Evolutionary conservation across 176 grass and related monocot genomes (phyloP).

Genomic region (Carex littledalei): DNA sequence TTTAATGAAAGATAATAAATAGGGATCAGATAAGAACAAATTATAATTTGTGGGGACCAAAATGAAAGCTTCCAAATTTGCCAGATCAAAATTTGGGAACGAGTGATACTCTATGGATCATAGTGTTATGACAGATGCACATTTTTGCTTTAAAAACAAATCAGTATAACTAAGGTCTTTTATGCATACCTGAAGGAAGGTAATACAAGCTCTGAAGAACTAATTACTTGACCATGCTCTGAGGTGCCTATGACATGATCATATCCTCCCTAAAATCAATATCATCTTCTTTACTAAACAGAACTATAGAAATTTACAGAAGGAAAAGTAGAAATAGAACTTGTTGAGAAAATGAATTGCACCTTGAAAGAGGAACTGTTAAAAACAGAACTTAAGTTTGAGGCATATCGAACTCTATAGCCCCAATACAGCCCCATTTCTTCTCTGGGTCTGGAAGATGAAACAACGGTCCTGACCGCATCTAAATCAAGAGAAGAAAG

Average conservation of each 20-base stretch:
- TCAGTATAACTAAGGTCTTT: not conserved
- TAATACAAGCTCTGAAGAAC: constrained; percentile 78
- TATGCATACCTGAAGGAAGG: constrained; percentile 64
- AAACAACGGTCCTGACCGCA: constrained; percentile 56
- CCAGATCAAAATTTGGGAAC: not conserved
- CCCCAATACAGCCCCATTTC: constrained; percentile 81
- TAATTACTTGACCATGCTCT: constrained; percentile 78
- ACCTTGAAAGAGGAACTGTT: constrained; percentile 64
- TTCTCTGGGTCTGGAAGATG: constrained; percentile 43
- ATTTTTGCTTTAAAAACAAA: not conserved
- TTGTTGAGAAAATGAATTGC: constrained; percentile 19
- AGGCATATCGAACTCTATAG: constrained; percentile 83
- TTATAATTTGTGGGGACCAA: not conserved
- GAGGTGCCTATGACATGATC: constrained; percentile 96
- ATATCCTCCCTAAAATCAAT: constrained; percentile 61
- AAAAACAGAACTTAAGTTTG: constrained; percentile 72
- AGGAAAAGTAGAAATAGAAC: not conserved
- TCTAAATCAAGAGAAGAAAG: constrained; percentile 33
- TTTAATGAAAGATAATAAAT: not conserved
- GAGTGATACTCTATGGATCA: not conserved
- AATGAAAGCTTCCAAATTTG: not conserved
- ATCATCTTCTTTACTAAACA: constrained; percentile 19
- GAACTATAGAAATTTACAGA: not conserved
- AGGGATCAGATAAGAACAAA: not conserved
- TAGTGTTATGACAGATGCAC: not conserved